Evolutionary conservation across 2,329 filamentous ascomycete species (phyloP), one percentile per base, ranked within the genome.

Genomic region (Escovopsis sp.): DNA sequence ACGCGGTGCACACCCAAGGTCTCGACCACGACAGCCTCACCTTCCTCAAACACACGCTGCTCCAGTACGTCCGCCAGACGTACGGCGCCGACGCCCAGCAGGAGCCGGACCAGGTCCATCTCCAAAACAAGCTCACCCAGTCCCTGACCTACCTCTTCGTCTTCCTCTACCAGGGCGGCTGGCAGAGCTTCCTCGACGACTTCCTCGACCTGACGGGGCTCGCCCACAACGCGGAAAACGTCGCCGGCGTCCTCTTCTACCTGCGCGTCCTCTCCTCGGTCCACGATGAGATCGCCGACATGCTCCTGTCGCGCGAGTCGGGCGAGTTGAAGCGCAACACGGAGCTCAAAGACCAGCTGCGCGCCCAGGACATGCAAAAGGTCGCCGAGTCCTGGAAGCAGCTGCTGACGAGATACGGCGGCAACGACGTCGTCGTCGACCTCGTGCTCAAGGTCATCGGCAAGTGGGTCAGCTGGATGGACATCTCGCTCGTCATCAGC

Each of bases 391-490:
- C 86, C 4, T 98, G 90, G 90, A 83, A 90, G 56, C 82, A 93
- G 50, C 79, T 98, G 31, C 68, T 98, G 37, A 68, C 74, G 10
- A 74, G 79, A 48, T 96, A 87, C 70, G 66, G 69, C 45, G 72
- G 71, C 50, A 73, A 80, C 45, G 77, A 86, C 50, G 55, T 61
- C 29, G 70, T 96, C 39, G 70, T 93, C 30, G 86, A 94, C 55
- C 77, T 92, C 68, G 87, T 83, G 47, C 68, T 98, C 35, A 85
- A 80, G 58, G 80, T 86, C n/a, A 76, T 98, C 44, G 86, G 85
- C 27, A 90, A 88, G 55, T 98, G 90, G 88, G 86, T 94, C 41
- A 92, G 86, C 68, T 98, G 90, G 90, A 93, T 92, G 50, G 90
- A 96, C 52, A 96, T 98, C 48, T 82, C 81, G 34, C 66, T 98